Percentiles rank a stretch among this genome's conserved stretches.
phyloP scores from a whole-genome alignment of 805 yeast genomes.

The Saccharomycopsis selenospora region DNA sequence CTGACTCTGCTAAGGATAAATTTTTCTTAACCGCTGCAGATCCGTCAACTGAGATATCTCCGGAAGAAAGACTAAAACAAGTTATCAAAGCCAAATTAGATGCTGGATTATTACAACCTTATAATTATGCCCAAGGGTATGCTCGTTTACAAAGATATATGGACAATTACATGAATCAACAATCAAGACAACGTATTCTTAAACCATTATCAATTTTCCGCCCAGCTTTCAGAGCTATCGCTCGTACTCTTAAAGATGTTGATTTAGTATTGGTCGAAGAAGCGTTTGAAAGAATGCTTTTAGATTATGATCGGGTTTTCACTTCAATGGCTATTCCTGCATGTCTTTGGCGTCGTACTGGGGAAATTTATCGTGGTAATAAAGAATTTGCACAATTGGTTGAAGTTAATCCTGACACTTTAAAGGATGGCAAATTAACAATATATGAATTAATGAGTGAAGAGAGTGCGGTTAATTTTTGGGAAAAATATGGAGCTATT shows the following conservation, averaged over 20 bases:
- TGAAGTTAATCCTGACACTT: slow-evolving; percentile 81
- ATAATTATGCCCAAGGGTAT: slow-evolving; percentile 89
- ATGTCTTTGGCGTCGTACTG: slow-evolving; percentile 94
- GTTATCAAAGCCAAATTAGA: slow-evolving; percentile 91
- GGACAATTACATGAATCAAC: slow-evolving; percentile 85
- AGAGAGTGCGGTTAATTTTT: slow-evolving; percentile 91
- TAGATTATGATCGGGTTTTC: slow-evolving; percentile 91
- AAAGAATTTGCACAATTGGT: slow-evolving; percentile 93
- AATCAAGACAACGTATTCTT: slow-evolving; percentile 76
- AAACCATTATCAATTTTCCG: slow-evolving; percentile 80
- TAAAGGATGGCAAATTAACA: slow-evolving; percentile 86
- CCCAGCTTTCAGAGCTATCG: slow-evolving; percentile 91
- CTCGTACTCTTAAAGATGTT: slow-evolving; percentile 80
- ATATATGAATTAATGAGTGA: slow-evolving; percentile 92
- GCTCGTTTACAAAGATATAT: slow-evolving; percentile 82
- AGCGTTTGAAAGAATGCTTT: slow-evolving; percentile 84
- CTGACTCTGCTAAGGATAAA: slow-evolving; percentile 81
- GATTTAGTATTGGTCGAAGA: slow-evolving; percentile 91
- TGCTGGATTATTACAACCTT: slow-evolving; percentile 89
- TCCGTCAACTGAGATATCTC: slow-evolving; percentile 89
- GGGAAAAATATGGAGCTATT: slow-evolving; percentile 96
- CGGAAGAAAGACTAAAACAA: slow-evolving; percentile 87
- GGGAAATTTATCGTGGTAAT: slow-evolving; percentile 91
- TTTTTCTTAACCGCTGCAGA: slow-evolving; percentile 95
- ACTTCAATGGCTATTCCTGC: slow-evolving; percentile 98